Evolutionary conservation across 345 rosid genomes (phyloP), one percentile per base, ranked within the genome.

Genomic region (Ceriops zippeliana): DNA sequence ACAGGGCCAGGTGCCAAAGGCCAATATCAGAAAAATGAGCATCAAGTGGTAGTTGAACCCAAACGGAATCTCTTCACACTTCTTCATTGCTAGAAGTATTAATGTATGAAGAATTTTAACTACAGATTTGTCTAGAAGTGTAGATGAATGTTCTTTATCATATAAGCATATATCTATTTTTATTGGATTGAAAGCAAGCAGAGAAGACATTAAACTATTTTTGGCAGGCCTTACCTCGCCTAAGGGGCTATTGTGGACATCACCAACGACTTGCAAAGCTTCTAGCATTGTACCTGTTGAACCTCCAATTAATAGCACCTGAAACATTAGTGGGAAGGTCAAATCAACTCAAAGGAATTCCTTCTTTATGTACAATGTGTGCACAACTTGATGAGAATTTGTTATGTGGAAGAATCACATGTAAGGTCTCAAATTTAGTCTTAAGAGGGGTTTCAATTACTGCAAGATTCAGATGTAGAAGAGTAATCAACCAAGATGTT

Each of bases 201-300:
- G 16, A 8, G 7, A 24, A 61, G 52, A 58, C 28, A 26, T 52
- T 32, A 52, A 47, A 6, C 27, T 52, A 30, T 10, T 52, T 5
- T 65, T 61, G 49, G 49, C 46, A 53, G 35, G 65, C 79, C 96
- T 89, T 91, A 95, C 96, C 69, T 95, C 96, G 4, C 75, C 83
- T 22, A 87, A 64, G 66, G 89, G 65, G 61, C 84, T 71, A 56
- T 89, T 93, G 72, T 71, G 91, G 70, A 75, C 79, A 52, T 95
- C 99, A 28, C 98, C 98, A 58, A 90, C 83, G 76, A 95, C 99
- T 73, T 95, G 85, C 65, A 95, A 76, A 37, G 96, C 90, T 87
- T 87, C 99, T 73, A 95, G 89, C 99, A 95, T 91, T 42, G 99
- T 88, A 75, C 99, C 96, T 30, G 98, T 95, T 72, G 99, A 95